Evolutionary conservation across 1,139 yeast genomes (phyloP), one percentile per base, ranked within the genome.

Genomic region (Casaregolazyma lundiana): DNA sequence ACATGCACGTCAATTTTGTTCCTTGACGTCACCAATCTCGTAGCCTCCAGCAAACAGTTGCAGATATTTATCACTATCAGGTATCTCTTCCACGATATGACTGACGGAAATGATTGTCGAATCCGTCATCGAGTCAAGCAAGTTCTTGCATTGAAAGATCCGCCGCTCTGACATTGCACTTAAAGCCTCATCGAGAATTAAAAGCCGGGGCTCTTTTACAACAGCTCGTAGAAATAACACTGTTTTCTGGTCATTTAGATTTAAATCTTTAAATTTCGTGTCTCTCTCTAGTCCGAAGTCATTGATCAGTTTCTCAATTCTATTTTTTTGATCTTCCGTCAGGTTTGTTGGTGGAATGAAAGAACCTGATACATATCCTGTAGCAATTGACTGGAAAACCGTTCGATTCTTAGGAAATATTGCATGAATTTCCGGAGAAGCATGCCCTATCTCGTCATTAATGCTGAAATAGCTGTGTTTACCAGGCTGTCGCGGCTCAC

Each of bases 391-490:
- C 35, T 85, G 73, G 40, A 59, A 62, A 53, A 81, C 79, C 0
- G 82, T 75, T 44, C 76, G 67, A 17, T 62, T 62, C 26, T 67
- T 68, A 1, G 96, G 95, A 51, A 86, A 86, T 20, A 89, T 73
- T 0, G 95, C 81, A 62, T 90, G 97, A 35, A 92, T 68, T 63
- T 92, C 98, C 0, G 98, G 98, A 0, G 97, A 84, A 0, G 94
- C 76, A 54, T 86, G 83, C 0, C 97, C 97, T 49, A 92, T 86
- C n/a, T 66, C 60, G 49, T 77, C 76, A 65, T 92, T 92, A 49
- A 87, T 81, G 46, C 82, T 85, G 58, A 88, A 88, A 59, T 84
- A 89, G 46, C 80, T 80, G 13, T 82, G 77, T 18, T 78, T 80
- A 4, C 97, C 97, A 0, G 90, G 80, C 52, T 75, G 76, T 42